Conservation (phyloP, 257 asterid species). For the Lithospermum erythrorhizon region DNA sequence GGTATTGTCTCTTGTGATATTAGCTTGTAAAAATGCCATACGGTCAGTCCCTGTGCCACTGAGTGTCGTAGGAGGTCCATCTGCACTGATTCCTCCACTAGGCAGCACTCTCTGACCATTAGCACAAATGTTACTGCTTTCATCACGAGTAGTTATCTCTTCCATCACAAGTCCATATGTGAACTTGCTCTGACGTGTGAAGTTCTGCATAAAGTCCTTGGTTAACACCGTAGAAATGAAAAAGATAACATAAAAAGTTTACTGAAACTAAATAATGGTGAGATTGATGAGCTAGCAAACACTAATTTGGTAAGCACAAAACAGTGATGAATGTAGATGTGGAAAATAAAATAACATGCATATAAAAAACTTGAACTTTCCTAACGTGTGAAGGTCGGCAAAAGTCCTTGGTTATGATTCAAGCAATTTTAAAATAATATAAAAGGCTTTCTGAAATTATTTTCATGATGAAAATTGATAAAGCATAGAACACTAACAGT, state of each 20-base stretch:
- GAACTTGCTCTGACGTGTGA: constrained; percentile 90
- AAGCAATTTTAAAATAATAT: too few species aligned
- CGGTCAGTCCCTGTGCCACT: constrained; percentile 96
- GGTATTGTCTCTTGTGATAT: constrained; percentile 93
- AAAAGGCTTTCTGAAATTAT: too few species aligned
- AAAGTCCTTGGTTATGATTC: too few species aligned
- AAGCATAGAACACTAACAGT: not conserved
- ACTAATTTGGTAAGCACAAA: too few species aligned
- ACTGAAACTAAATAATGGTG: too few species aligned
- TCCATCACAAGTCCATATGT: constrained; percentile 94
- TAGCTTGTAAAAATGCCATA: constrained; percentile 84
- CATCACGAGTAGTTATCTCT: constrained; percentile 96
- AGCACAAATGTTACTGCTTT: constrained; percentile 84
- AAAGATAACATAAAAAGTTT: not conserved
- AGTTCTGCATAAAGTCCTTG: constrained; percentile 46
- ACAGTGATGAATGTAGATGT: too few species aligned
- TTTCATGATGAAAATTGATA: too few species aligned
- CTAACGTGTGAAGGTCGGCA: too few species aligned
- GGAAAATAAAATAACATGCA: too few species aligned
- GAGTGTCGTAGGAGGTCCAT: constrained; percentile 99
- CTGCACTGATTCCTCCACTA: constrained; percentile 91
- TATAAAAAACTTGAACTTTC: too few species aligned
- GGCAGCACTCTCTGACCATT: constrained; percentile 90
- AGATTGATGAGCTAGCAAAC: too few species aligned
- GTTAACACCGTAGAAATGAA: not conserved